Percentiles rank a stretch among this genome's conserved stretches.
Evolutionary conservation across 2,329 filamentous ascomycete species (phyloP).

Genomic region (Onygena corvina): DNA sequence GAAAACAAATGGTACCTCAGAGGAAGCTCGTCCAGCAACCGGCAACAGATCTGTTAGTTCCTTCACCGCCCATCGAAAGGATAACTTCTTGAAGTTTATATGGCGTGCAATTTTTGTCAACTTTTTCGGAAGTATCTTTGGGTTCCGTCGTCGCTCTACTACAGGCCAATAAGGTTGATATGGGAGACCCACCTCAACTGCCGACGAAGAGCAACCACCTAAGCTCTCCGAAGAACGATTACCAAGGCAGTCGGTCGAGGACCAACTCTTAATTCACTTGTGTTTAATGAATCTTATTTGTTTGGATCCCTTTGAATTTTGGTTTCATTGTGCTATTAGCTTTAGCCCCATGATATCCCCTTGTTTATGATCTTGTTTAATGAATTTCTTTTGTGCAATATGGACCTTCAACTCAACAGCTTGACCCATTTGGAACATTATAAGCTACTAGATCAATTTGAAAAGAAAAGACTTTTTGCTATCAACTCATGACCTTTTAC

Average conservation of each 20-base stretch:
- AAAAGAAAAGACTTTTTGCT: too few species aligned
- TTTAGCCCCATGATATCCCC: conserved; percentile 2
- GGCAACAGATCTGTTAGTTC: conserved; percentile 30
- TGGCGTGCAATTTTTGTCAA: conserved; percentile 31
- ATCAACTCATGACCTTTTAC: too few species aligned
- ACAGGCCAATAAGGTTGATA: background rate
- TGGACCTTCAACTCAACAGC: background rate
- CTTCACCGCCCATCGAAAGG: conserved; percentile 25
- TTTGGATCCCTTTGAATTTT: conserved; percentile 13
- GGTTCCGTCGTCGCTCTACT: conserved; percentile 26
- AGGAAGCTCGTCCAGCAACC: conserved; percentile 12
- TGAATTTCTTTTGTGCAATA: conserved; percentile 1
- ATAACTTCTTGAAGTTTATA: conserved; percentile 32
- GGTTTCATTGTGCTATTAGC: conserved; percentile 5
- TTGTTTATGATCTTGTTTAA: conserved; percentile 5
- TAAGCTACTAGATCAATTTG: too few species aligned
- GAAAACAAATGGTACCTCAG: background rate
- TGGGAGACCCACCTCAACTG: too few species aligned
- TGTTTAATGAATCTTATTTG: conserved; percentile 23
- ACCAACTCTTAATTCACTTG: conserved; percentile 12
- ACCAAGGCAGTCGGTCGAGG: conserved; percentile 18
- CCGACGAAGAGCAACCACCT: too few species aligned
- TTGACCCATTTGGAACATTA: background rate
- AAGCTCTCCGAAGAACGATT: too few species aligned
- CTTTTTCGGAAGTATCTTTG: conserved; percentile 32